Percentiles rank a stretch among this genome's conserved stretches.
These are phyloP conservation scores for Leptographium lundbergii DNA, from an alignment of 2,329 filamentous ascomycete species.

Conservation along the genomic window DNA sequence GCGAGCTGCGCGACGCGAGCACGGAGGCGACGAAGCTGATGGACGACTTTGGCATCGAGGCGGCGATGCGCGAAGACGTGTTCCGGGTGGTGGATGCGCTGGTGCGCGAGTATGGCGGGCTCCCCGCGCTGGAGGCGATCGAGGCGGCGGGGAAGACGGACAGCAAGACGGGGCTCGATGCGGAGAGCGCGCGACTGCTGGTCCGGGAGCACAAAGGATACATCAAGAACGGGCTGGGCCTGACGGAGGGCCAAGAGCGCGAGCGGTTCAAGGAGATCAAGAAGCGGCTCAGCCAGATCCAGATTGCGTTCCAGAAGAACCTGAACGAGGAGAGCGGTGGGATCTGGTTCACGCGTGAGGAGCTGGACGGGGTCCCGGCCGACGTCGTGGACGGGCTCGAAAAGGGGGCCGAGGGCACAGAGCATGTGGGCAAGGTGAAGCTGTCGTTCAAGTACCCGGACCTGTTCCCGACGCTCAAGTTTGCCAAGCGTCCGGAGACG, in stretches of 20 bases:
- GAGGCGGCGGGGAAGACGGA: slow-evolving; percentile 18
- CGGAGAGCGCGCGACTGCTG: slow-evolving; percentile 58
- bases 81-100: slow-evolving; percentile 53
- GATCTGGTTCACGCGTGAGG: slow-evolving; percentile 61
- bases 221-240: slow-evolving; percentile 60
- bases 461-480: slow-evolving; percentile 66
- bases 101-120: slow-evolving; percentile 32
- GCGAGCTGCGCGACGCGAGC: slow-evolving; percentile 59
- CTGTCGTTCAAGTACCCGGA: slow-evolving; percentile 78
- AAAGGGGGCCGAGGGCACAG: slow-evolving; percentile 48
- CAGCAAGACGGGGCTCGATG: slow-evolving; percentile 32
- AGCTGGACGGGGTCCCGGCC: slow-evolving; percentile 62
- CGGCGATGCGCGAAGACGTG: slow-evolving; percentile 69
- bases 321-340: slow-evolving; percentile 75
- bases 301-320: slow-evolving; percentile 66
- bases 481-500: slow-evolving; percentile 56
- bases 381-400: slow-evolving; percentile 56
- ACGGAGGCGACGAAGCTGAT: slow-evolving; percentile 64
- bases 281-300: slow-evolving; percentile 62
- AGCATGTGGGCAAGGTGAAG: slow-evolving; percentile 59
- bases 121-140: slow-evolving; percentile 31
- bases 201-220: slow-evolving; percentile 70
- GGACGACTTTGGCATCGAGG: slow-evolving; percentile 67
- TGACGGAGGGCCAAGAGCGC: slow-evolving; percentile 56
- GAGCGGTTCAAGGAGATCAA: slow-evolving; percentile 81